Conservation (phyloP, 202 grass and related monocot genomes). For the Brachypodium distachyon region DNA sequence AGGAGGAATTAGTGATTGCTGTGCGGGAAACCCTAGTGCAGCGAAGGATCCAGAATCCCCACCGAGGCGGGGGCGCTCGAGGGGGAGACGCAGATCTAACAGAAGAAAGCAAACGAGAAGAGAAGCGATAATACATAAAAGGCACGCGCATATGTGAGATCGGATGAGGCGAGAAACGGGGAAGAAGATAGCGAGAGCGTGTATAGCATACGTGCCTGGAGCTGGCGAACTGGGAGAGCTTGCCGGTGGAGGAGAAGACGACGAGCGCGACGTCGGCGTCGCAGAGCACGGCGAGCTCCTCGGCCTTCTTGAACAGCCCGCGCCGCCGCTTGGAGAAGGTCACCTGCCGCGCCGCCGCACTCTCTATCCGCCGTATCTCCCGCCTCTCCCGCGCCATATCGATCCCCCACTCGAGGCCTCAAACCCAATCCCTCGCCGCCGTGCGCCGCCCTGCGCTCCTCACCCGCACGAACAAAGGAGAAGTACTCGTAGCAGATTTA, state of each 20-base stretch:
- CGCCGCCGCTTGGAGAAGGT: slow-evolving; percentile 82
- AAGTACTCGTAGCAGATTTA: neutral
- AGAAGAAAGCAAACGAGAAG: neutral
- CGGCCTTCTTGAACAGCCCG: slow-evolving; percentile 88
- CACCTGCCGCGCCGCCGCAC: slow-evolving; percentile 72
- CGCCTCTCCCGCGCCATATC: slow-evolving; percentile 76
- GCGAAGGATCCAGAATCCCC: slow-evolving; percentile 11
- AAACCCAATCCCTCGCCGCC: neutral
- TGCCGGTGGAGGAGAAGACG: slow-evolving; percentile 88
- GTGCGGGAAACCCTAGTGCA: neutral
- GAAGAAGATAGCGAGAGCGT: neutral
- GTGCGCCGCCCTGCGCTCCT: neutral
- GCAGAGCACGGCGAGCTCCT: slow-evolving; percentile 82
- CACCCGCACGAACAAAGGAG: neutral
- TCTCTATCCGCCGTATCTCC: slow-evolving; percentile 72
- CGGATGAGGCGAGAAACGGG: neutral
- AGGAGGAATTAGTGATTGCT: neutral
- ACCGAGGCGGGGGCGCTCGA: neutral
- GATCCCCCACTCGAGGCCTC: neutral
- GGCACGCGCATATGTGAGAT: too few species aligned
- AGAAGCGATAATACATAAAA: neutral
- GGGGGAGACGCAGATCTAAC: slow-evolving; percentile 3
- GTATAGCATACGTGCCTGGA: slow-evolving; percentile 36
- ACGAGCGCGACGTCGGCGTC: slow-evolving; percentile 80
- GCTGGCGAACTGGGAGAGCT: slow-evolving; percentile 87